Base-by-base conservation (phyloP, 768 basidiomycete species). In the Tephrocybe sp. region DNA sequence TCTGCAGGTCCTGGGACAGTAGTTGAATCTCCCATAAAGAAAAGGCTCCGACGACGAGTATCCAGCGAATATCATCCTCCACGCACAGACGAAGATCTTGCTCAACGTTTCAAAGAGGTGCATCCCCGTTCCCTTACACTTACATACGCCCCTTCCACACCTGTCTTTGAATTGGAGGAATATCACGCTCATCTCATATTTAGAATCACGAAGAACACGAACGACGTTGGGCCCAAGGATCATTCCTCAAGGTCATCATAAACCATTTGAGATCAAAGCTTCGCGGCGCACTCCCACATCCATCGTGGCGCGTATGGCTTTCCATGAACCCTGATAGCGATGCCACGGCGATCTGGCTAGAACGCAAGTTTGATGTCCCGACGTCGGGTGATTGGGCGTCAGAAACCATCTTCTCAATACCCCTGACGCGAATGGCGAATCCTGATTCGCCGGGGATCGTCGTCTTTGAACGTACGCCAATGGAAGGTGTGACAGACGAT, bases 321-420 rank as follows among this genome's bases (percentile, higher is more conserved):
- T 88, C 88, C 2, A 73, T 81, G 59, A 90, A 90, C 60, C 79
- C 81, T 11, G 83, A 83, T 51, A 82, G 75, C 57, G 87, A 90
- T 58, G 81, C 79, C 17, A 90, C 88, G 7, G 87, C 88, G 3
- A 88, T 90, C 33, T 91, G 89, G 89, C 59, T 90, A 36, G 84
- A 90, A 60, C 75, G 76, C 57, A 92, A 92, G 65, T 90, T 91
- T 53, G 75, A 84, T 55, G 75, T 89, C 11, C 85, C 85, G 0
- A 64, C 70, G 5, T 85, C 85, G 2, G 87, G 87, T 2, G 54
- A 68, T 33, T 89, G 88, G 88, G 67, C 68, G 4, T 73, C 76
- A 14, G 85, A 85, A 52, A 64, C 64, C 5, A 68, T 85, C 3
- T 88, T 88, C 62, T 76, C 82, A 14, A 83, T 90, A 42, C 83